A percentile compares a stretch with the other conserved stretches of the same genome.
These are phyloP conservation scores for Oryza glumipatula DNA, from an alignment of 176 grass and related monocot genomes.

Conservation along the genomic window DNA sequence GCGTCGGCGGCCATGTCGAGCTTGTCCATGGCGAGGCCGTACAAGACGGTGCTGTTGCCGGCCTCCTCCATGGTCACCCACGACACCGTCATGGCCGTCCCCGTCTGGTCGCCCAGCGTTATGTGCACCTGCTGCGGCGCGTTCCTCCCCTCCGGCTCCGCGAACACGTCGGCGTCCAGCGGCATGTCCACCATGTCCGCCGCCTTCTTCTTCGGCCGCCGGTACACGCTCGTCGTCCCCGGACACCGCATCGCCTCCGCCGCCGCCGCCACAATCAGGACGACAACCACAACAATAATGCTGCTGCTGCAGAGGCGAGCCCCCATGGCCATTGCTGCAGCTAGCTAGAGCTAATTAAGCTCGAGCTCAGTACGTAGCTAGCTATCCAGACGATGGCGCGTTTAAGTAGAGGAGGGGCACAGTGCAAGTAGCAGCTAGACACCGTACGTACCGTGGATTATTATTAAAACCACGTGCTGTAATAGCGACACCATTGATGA, in stretches of 20 bases:
- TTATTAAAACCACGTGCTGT: no score
- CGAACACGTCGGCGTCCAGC: slow-evolving; percentile 51
- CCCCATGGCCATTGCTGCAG: background rate
- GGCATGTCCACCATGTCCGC: slow-evolving; percentile 37
- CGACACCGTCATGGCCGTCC: slow-evolving; percentile 60
- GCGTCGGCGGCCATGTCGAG: slow-evolving; percentile 45
- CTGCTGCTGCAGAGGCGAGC: background rate
- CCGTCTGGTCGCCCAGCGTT: slow-evolving; percentile 57
- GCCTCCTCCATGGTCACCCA: slow-evolving; percentile 44
- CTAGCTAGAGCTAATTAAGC: no score
- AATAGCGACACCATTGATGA: no score
- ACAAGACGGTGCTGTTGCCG: slow-evolving; percentile 54
- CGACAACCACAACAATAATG: background rate
- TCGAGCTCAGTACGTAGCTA: no score
- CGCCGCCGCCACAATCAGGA: background rate
- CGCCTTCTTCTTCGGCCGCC: background rate
- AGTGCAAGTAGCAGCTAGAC: no score
- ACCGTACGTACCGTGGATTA: no score
- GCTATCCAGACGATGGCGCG: no score
- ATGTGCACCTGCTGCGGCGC: slow-evolving; percentile 67
- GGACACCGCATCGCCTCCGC: background rate
- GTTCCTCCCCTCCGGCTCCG: background rate
- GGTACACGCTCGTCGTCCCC: slow-evolving; percentile 55
- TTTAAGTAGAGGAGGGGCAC: no score
- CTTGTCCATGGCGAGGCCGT: slow-evolving; percentile 39